Base-by-base conservation (phyloP, 169 alveolate genomes). In the Eimeria sp. region DNA sequence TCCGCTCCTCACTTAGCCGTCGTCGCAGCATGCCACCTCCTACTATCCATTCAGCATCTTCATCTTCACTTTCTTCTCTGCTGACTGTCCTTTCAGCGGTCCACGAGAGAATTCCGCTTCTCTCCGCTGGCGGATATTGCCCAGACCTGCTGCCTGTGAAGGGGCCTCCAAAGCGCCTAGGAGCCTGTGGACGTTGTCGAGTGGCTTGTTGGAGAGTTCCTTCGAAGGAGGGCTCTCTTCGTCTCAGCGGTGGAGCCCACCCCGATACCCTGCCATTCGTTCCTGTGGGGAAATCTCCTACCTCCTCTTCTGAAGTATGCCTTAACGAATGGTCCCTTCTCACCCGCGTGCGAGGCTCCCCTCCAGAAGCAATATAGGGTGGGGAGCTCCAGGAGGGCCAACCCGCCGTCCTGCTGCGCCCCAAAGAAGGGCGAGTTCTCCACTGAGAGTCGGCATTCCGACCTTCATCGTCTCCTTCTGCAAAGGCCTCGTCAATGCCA, bases 351-450 rank as follows among this genome's bases (percentile, higher is more conserved):
- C 89, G 89, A 11, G 49, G 73, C 49, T 11, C 25, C 13, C 78
- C 49, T 51, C 73, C 70, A 82, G 18, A 13, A 20, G 30, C 47
- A 82, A 51, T 5, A 47, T n/a, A 82, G 27, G 70, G 43, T 1
- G 73, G n/a, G 20, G 57, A 47, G 16, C 30, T 49, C 27, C 65
- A 0, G 57, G 30, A 43, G 57, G 65, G 34, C 9, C 34, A 47
- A 43, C n/a, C 25, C 7, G 70, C 11, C 25, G 45, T 18, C 78
- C 78, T 70, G 67, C 89, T 82, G 73, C 89, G 70, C n/a, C 73
- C 54, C 34, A 82, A 51, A 72, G 73, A 16, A 57, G 89, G 89
- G 47, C 49, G 89, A 2, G 89, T 82, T 82, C 72, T 51, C 49
- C 57, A n/a, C 14, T 27, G 45, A 3, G 49, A 16, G 16, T 27